phyloP scores from a whole-genome alignment of 1,139 yeast genomes.

The Blastobotrys indianensis region DNA sequence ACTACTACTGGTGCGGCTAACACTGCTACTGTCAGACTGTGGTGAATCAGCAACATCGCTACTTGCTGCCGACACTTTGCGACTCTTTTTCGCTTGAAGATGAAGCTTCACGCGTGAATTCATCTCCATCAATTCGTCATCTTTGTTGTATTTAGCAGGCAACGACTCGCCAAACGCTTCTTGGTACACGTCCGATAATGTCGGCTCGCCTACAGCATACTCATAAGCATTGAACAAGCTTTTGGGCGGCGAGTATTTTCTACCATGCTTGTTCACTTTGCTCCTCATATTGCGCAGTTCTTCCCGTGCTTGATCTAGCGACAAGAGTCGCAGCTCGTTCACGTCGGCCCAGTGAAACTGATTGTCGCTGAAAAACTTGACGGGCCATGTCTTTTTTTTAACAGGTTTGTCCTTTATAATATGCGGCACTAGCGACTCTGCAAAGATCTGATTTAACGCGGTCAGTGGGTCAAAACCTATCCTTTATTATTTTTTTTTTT shows the following conservation, averaged over 20 bases:
- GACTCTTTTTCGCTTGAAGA: too few species aligned
- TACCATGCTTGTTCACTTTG: not conserved
- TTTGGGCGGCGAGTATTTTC: not conserved
- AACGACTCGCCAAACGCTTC: not conserved
- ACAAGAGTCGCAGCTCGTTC: constrained; percentile 28
- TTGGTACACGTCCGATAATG: not conserved
- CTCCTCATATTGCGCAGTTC: constrained; percentile 17
- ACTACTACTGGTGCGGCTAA: too few species aligned
- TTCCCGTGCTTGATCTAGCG: constrained; percentile 27
- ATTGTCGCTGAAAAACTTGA: constrained; percentile 32
- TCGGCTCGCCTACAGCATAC: constrained; percentile 1
- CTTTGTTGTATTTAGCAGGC: not conserved
- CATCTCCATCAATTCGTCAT: too few species aligned
- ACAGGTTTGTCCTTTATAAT: constrained; percentile 3
- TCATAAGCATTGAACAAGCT: not conserved
- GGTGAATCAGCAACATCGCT: too few species aligned
- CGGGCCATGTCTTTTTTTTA: constrained; percentile 25
- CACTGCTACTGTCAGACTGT: too few species aligned
- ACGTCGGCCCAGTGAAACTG: constrained; percentile 32
- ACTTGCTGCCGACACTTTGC: too few species aligned
- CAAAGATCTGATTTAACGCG: constrained; percentile 2
- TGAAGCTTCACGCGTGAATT: too few species aligned
- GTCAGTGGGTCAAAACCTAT: too few species aligned
- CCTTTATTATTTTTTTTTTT: not conserved
- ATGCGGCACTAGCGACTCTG: constrained; percentile 16